Base-by-base conservation (phyloP, 257 asterid species). In the Linderniella brevidens region DNA sequence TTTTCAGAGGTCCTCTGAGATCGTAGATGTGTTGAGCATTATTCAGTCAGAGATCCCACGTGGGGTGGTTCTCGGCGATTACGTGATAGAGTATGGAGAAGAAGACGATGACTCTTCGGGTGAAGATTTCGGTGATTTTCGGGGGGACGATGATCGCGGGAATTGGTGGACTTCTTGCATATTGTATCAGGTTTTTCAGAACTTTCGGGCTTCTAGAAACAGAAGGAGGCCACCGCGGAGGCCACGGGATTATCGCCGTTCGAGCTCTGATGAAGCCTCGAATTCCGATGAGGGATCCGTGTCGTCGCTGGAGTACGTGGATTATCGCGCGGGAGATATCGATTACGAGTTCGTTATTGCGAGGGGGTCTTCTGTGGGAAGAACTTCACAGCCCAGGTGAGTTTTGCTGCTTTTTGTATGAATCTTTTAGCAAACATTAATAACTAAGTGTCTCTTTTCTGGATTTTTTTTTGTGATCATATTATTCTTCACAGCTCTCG, bases 111-210 rank as follows among this genome's bases (percentile, higher is more conserved):
- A 77, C 55, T 61, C 78, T 58, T 83, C 90, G 17, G 90, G 77
- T 14, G 93, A 83, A 57, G 95, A 80, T 41, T 73, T 66, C 44
- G 95, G 73, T 16, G 78, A 77, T 36, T 77, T 75, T 48, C 90
- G 66, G 32, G 32, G 6, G 32, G 32, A 25, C 14, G 66, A 75
- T 55, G 75, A 70, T n/a, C 70, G 77, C 45, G 68, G 93, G 25
- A 84, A 71, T 37, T 84, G 95, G 95, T 84, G 86, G 86, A 77
- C 78, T 0, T 84, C 93, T 9, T 84, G 95, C 62, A 77, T 84
- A 50, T 64, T 83, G 13, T 83, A 77, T 72, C 85, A 79, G 54
- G 86, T 80, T 35, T 83, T 84, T 64, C 79, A 76, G 37, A 79
- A 76, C 36, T 76, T 74, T 57, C 68, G 93, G 69, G 39, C 71